Evolutionary conservation across 2,329 filamentous ascomycete species (phyloP).

Genomic region (Arthroderma sp.): DNA sequence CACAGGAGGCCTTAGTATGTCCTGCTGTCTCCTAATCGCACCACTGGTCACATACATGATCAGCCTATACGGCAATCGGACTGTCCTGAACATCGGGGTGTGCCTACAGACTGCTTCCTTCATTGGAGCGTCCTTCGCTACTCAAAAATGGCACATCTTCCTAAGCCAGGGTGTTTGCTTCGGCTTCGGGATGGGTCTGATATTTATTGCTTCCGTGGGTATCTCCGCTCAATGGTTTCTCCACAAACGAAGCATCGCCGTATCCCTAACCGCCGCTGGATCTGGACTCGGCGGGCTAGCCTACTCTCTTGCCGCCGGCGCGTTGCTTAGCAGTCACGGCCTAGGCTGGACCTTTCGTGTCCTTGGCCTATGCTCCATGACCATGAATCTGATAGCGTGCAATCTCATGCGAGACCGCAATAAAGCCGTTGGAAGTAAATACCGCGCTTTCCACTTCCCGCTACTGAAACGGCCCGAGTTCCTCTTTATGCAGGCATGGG

Average conservation of each 20-base stretch:
- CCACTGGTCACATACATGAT: conserved; percentile 43
- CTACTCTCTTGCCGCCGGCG: conserved; percentile 45
- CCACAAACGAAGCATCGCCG: conserved; percentile 43
- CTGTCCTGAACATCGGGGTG: conserved; percentile 43
- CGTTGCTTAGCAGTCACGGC: conserved; percentile 44
- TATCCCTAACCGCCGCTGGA: conserved; percentile 46
- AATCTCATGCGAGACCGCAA: conserved; percentile 47
- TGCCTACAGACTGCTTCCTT: conserved; percentile 42
- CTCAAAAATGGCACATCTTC: conserved; percentile 46
- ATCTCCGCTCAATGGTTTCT: conserved; percentile 52
- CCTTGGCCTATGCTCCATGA: conserved; percentile 42
- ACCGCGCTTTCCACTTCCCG: conserved; percentile 40
- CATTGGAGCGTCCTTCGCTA: conserved; percentile 44
- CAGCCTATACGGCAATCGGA: conserved; percentile 39
- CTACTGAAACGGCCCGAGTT: conserved; percentile 44
- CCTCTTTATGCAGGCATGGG: conserved; percentile 45
- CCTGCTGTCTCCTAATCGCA: conserved; percentile 43
- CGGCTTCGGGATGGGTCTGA: conserved; percentile 49
- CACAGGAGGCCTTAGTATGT: conserved; percentile 47
- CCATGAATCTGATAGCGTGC: conserved; percentile 39
- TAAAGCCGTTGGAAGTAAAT: conserved; percentile 39
- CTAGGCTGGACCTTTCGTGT: conserved; percentile 50
- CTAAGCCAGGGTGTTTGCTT: conserved; percentile 49
- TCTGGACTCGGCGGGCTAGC: conserved; percentile 47
- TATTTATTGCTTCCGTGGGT: conserved; percentile 44